phyloP scores from a whole-genome alignment of 78 protist species.

The Mantamonas sphyraenae region DNA sequence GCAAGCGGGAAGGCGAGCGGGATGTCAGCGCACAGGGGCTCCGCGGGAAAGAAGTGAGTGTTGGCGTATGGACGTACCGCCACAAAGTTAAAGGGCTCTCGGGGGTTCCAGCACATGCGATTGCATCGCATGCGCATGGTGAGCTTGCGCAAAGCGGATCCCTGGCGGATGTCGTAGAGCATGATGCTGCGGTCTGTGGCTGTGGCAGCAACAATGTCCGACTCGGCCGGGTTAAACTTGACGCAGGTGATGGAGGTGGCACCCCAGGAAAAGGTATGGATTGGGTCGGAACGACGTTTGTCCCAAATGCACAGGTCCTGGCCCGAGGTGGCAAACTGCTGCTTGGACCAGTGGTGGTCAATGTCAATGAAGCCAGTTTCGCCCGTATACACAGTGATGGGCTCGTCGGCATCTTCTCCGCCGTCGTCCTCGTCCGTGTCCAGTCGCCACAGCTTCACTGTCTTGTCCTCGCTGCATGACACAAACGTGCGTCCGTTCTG shows the following conservation, averaged over 20 bases:
- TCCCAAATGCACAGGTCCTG: constrained; percentile 18
- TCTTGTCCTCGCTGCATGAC: constrained; percentile 62
- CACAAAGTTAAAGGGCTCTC: constrained; percentile 69
- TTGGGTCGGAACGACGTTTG: constrained; percentile 51
- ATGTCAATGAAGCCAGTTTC: constrained; percentile 12
- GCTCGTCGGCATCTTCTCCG: too few species aligned
- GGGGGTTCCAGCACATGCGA: constrained; percentile 82
- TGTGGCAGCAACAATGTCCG: constrained; percentile 46
- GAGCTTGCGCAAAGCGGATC: constrained; percentile 59
- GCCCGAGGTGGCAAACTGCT: constrained; percentile 57
- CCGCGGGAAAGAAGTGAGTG: neutral
- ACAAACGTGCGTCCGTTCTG: constrained; percentile 30
- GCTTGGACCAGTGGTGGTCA: constrained; percentile 44
- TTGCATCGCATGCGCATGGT: constrained; percentile 39
- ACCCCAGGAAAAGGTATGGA: constrained; percentile 70
- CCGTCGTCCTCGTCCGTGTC: too few species aligned
- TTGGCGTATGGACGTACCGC: constrained; percentile 5
- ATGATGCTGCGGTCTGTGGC: constrained; percentile 67
- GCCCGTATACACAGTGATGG: neutral
- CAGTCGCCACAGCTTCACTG: constrained; percentile 61
- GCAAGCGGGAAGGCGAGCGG: neutral
- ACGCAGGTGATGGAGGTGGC: constrained; percentile 53
- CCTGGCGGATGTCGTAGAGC: constrained; percentile 74
- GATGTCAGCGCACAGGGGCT: neutral
- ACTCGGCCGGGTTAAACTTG: constrained; percentile 76